Evolutionary conservation across 257 asterid genomes (phyloP).

Genomic region (Thymus quinquecostatus): DNA sequence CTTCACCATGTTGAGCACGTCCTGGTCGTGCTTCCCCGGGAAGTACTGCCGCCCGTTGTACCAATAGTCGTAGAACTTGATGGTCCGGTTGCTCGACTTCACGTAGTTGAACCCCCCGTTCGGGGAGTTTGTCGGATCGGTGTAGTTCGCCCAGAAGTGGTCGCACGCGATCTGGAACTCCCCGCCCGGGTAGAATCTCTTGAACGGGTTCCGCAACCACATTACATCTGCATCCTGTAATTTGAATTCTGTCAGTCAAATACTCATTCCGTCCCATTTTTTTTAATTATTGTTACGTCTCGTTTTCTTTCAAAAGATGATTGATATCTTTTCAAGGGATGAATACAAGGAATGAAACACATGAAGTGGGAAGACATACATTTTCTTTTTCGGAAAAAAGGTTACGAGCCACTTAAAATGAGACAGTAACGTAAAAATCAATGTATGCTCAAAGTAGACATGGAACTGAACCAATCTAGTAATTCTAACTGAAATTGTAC

Average conservation of each 20-base stretch:
- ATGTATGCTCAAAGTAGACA: too few species aligned
- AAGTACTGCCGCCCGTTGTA: conserved; percentile 32
- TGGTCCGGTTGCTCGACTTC: conserved; percentile 46
- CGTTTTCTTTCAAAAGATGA: too few species aligned
- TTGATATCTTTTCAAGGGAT: too few species aligned
- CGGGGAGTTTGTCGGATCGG: conserved; percentile 47
- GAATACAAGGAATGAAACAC: too few species aligned
- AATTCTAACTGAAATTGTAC: too few species aligned
- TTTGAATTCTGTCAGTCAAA: neutral
- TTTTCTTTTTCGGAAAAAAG: too few species aligned
- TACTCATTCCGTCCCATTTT: too few species aligned
- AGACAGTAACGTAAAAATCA: too few species aligned
- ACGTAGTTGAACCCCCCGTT: conserved; percentile 72
- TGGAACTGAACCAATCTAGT: too few species aligned
- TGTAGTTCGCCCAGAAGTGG: conserved; percentile 39
- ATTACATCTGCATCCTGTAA: conserved; percentile 67
- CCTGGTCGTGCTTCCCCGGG: conserved; percentile 66
- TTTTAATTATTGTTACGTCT: too few species aligned
- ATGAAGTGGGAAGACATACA: too few species aligned
- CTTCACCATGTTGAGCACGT: conserved; percentile 58
- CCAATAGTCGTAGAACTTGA: conserved; percentile 63
- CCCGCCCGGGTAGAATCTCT: conserved; percentile 44
- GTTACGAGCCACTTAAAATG: too few species aligned
- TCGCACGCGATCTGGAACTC: conserved; percentile 74
- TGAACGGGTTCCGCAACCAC: conserved; percentile 73